Percentiles rank a stretch among this genome's conserved stretches.
Conservation (phyloP, 495 filamentous ascomycete species). For the Podospora pseudoanserina region DNA sequence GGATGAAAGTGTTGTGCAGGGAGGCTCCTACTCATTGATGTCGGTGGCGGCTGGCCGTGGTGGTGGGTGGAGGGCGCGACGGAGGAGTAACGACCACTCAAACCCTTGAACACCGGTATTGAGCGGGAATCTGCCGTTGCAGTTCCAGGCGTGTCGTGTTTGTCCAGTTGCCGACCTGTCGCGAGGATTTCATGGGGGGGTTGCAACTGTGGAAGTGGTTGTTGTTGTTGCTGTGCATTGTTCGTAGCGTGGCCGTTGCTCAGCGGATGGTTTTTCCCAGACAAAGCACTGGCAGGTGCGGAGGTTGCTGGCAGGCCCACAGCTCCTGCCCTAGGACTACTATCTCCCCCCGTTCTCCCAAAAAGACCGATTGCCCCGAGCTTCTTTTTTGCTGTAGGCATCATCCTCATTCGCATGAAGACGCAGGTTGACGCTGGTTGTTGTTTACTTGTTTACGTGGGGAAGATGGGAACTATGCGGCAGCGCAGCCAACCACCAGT, state of each 20-base stretch:
- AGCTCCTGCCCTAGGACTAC: conserved; percentile 20
- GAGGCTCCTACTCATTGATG: conserved; percentile 21
- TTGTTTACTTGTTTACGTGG: conserved; percentile 30
- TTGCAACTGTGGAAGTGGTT: conserved; percentile 22
- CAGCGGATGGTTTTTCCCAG: conserved; percentile 1
- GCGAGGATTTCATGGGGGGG: conserved; percentile 30
- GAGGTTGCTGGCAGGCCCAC: conserved; percentile 29
- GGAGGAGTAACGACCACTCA: conserved; percentile 9
- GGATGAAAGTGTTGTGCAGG: conserved; percentile 21
- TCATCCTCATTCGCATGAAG: conserved; percentile 32
- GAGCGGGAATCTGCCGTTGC: conserved; percentile 22
- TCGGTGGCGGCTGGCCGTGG: conserved; percentile 16
- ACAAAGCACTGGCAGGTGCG: conserved; percentile 11
- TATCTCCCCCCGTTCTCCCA: conserved; percentile 19
- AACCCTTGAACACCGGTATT: conserved; percentile 24
- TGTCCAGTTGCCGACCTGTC: conserved; percentile 5
- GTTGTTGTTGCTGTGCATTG: conserved; percentile 13
- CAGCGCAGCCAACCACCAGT: neutral
- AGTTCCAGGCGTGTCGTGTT: conserved; percentile 16
- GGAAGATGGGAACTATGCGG: neutral
- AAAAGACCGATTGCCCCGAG: conserved; percentile 32
- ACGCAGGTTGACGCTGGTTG: conserved; percentile 10
- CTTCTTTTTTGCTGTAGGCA: conserved; percentile 37
- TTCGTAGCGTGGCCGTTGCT: conserved; percentile 7
- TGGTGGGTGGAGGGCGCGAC: conserved; percentile 1